Evolutionary conservation across 805 yeast species (phyloP).

Genomic region (Barnettozyma californica): DNA sequence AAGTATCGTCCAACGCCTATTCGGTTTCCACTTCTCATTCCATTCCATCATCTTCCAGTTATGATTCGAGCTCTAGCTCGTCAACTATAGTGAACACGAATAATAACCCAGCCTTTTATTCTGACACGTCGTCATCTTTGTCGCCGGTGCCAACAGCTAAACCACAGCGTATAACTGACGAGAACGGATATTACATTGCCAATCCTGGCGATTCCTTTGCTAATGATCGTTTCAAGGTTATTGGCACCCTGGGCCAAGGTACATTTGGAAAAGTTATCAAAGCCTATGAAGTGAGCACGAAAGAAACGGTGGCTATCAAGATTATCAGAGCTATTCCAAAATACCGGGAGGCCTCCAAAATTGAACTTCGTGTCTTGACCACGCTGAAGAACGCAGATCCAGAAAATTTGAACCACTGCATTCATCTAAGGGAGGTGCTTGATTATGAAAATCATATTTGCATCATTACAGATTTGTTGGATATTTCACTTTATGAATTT

Average conservation of each 20-base stretch:
- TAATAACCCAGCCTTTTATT: background rate
- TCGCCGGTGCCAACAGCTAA: conserved; percentile 16
- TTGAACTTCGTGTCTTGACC: conserved; percentile 78
- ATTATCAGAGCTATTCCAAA: conserved; percentile 89
- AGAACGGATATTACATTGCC: conserved; percentile 68
- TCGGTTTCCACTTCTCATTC: conserved; percentile 1
- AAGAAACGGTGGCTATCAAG: conserved; percentile 73
- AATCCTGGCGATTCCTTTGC: conserved; percentile 58
- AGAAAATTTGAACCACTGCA: conserved; percentile 64
- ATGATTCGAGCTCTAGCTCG: conserved; percentile 8
- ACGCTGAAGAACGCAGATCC: conserved; percentile 68
- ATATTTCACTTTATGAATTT: conserved; percentile 85
- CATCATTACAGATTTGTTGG: conserved; percentile 82
- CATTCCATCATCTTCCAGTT: conserved; percentile 7
- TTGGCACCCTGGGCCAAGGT: conserved; percentile 78
- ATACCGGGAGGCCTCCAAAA: conserved; percentile 92
- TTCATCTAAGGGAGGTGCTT: conserved; percentile 82
- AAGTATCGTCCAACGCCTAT: conserved; percentile 2
- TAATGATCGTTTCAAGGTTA: conserved; percentile 62
- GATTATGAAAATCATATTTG: conserved; percentile 93
- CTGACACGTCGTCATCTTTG: conserved; percentile 10
- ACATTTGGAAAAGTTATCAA: conserved; percentile 88
- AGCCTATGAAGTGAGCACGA: conserved; percentile 62
- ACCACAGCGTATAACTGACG: conserved; percentile 19
- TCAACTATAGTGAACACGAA: conserved; percentile 1